phyloP scores from a whole-genome alignment of 1,284 basidiomycete genomes.

The Malassezia restricta region DNA sequence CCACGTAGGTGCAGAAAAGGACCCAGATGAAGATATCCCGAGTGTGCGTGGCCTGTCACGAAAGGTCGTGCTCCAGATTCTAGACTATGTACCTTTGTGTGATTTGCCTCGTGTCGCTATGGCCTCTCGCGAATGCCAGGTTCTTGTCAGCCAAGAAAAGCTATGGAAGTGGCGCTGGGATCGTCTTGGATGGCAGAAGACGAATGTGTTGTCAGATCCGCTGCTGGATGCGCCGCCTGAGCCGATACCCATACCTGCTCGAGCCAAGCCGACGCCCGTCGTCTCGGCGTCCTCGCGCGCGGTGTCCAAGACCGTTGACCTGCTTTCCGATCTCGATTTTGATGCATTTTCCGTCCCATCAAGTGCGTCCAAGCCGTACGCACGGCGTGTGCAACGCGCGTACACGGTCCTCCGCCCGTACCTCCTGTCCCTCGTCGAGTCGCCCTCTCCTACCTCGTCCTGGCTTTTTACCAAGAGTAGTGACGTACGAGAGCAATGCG shows the following conservation, averaged over 20 bases:
- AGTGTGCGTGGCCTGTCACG: background rate
- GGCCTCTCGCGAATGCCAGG: background rate
- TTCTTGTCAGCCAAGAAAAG: background rate
- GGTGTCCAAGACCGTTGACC: background rate
- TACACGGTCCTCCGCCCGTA: background rate
- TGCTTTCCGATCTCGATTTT: conserved; percentile 7
- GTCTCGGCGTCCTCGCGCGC: background rate
- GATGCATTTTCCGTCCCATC: background rate
- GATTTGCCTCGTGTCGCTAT: conserved; percentile 2
- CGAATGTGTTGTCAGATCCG: background rate
- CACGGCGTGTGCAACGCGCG: conserved; percentile 6
- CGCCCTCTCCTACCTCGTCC: conserved; percentile 7
- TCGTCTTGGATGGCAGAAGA: background rate
- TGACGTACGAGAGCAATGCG: conserved; percentile 1
- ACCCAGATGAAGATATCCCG: background rate
- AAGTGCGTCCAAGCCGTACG: background rate
- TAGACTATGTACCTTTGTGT: conserved; percentile 4
- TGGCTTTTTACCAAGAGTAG: background rate
- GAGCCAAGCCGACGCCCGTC: background rate
- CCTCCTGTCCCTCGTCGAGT: background rate
- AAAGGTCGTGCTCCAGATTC: background rate
- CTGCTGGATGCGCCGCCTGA: conserved; percentile 3
- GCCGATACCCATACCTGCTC: background rate
- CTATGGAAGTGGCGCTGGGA: conserved; percentile 11
- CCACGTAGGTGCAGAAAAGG: background rate